A percentile compares a stretch with the other conserved stretches of the same genome.
Evolutionary conservation across 73 alveolate species (phyloP).

Genomic region (Urostyla sp.): DNA sequence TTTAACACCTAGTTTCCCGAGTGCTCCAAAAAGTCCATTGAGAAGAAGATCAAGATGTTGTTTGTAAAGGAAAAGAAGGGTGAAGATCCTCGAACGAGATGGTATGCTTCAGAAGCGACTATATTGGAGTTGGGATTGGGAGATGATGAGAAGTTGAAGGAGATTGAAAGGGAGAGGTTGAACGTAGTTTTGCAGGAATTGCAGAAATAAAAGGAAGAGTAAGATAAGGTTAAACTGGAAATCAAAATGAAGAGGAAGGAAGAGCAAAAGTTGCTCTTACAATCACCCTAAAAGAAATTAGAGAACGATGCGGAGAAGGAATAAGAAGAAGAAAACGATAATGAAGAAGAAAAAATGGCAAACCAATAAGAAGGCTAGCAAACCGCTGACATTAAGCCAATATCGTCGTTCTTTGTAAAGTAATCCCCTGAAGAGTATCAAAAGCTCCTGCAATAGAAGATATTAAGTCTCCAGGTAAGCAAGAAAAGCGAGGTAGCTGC

Average conservation of each 20-base stretch:
- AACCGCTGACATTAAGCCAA: no score
- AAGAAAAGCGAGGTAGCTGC: no score
- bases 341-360: no score
- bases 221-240: background rate
- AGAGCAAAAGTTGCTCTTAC: constrained; percentile 1
- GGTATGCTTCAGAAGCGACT: constrained; percentile 52
- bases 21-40: constrained; percentile 62
- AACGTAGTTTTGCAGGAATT: constrained; percentile 2
- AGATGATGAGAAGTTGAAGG: constrained; percentile 17
- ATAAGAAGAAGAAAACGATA: no score
- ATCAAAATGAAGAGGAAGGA: no score
- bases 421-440: no score
- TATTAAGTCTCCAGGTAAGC: no score
- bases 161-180: background rate
- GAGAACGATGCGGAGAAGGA: no score
- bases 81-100: constrained; percentile 34
- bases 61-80: constrained; percentile 47
- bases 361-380: no score
- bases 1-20: constrained; percentile 52
- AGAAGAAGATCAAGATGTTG: constrained; percentile 50
- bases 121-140: background rate
- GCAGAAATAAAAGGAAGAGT: constrained; percentile 3
- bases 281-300: no score
- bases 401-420: no score
- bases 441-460: no score